Percentiles rank a stretch among this genome's conserved stretches.
phyloP scores from a whole-genome alignment of 306 rosid species.

The Carpinus viminea region DNA sequence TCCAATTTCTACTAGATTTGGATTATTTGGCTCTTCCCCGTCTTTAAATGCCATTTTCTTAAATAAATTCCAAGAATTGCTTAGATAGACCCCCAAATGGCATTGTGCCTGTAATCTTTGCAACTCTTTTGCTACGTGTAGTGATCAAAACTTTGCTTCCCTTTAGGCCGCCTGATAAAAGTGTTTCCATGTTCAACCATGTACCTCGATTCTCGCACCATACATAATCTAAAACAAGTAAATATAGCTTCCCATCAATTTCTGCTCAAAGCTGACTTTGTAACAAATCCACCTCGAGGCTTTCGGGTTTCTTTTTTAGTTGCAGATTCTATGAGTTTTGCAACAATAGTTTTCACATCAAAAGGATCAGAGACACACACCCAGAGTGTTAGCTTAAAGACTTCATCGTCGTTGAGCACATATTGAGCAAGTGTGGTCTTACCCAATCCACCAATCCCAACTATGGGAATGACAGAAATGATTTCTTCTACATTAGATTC shows the following conservation, averaged over 20 bases:
- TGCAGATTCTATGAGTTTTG: not conserved
- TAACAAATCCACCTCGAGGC: not conserved
- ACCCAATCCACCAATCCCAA: conserved; percentile 25
- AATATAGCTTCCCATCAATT: not conserved
- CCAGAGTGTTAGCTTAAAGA: conserved; percentile 2
- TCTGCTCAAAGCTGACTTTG: not conserved
- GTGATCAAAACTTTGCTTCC: conserved; percentile 20
- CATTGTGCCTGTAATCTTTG: not conserved
- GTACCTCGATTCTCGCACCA: not conserved
- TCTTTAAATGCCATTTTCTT: conserved; percentile 14
- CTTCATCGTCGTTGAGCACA: not conserved
- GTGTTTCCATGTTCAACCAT: not conserved
- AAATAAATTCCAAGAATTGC: conserved; percentile 4
- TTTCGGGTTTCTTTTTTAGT: no score
- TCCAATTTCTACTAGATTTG: not conserved
- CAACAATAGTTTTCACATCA: not conserved
- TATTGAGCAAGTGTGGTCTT: conserved; percentile 25
- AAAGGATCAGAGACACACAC: not conserved
- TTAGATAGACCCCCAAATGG: not conserved
- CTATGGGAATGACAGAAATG: no score
- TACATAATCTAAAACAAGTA: conserved; percentile 2
- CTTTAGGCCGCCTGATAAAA: not conserved
- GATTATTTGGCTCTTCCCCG: not conserved
- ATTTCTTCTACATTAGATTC: not conserved
- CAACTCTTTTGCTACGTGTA: conserved; percentile 1